Conservation (phyloP, 192 early-diverging fungal species). For the Coemansia sp. region DNA sequence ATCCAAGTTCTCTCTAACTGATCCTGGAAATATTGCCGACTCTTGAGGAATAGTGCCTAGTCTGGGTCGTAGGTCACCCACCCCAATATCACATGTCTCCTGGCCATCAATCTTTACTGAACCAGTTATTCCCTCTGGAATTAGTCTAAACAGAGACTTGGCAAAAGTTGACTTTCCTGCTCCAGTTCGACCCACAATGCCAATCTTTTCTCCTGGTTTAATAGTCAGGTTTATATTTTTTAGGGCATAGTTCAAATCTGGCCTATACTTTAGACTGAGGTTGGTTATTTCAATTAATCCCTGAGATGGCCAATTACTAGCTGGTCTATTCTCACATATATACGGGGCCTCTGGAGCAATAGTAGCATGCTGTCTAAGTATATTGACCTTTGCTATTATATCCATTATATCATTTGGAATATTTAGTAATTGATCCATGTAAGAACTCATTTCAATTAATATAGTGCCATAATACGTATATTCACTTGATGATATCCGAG, state of each 20-base stretch:
- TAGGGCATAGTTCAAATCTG: slow-evolving; percentile 19
- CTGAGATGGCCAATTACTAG: slow-evolving; percentile 51
- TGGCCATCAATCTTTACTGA: slow-evolving; percentile 56
- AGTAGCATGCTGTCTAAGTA: slow-evolving; percentile 57
- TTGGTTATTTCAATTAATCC: slow-evolving; percentile 44
- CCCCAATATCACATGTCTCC: slow-evolving; percentile 56
- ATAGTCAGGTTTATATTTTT: slow-evolving; percentile 37
- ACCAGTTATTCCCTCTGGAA: slow-evolving; percentile 47
- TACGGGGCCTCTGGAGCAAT: slow-evolving; percentile 47
- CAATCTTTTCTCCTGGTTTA: slow-evolving; percentile 58
- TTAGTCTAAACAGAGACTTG: slow-evolving; percentile 57
- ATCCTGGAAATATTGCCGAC: slow-evolving; percentile 64
- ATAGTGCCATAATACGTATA: neutral
- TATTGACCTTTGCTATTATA: slow-evolving; percentile 22
- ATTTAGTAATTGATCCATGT: neutral
- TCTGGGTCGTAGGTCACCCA: slow-evolving; percentile 52
- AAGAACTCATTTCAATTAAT: neutral
- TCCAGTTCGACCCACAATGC: slow-evolving; percentile 55
- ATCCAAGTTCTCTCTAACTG: slow-evolving; percentile 70
- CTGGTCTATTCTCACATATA: slow-evolving; percentile 21
- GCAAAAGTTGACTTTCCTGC: slow-evolving; percentile 63
- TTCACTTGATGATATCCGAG: neutral
- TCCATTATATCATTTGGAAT: neutral
- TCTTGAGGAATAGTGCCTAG: slow-evolving; percentile 67
- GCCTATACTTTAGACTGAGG: slow-evolving; percentile 49